Percentiles rank a stretch among this genome's conserved stretches.
phyloP scores from a whole-genome alignment of 352 stramenopile species.

The Pythium chondricola region DNA sequence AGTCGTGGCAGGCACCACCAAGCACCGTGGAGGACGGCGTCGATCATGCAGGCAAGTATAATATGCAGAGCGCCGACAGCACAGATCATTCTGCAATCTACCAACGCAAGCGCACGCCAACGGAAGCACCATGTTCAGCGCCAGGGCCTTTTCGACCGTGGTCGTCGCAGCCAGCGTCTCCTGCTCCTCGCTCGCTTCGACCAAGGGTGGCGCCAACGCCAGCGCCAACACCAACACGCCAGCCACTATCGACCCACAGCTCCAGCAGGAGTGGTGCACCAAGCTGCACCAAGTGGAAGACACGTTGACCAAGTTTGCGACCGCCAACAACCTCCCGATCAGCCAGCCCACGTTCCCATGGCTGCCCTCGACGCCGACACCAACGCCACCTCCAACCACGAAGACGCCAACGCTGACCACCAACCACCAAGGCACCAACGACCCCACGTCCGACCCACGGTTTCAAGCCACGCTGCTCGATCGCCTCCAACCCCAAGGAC shows the following conservation, averaged over 20 bases:
- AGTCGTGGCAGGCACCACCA: too few relatives aligned
- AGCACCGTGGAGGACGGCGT: too few relatives aligned
- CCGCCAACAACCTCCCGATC: constrained; percentile 7
- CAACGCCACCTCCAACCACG: constrained; percentile 1
- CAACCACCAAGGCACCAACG: background rate
- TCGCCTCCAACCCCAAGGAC: constrained; percentile 1
- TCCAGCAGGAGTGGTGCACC: constrained; percentile 1
- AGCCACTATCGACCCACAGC: background rate
- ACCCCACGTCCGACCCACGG: background rate
- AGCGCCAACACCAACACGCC: background rate
- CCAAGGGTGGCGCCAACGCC: background rate
- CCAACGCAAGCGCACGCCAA: too few relatives aligned
- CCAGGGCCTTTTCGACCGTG: background rate
- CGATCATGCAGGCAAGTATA: too few relatives aligned
- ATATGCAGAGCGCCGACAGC: too few relatives aligned
- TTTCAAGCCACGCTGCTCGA: constrained; percentile 9
- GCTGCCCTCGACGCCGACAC: background rate
- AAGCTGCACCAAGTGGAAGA: constrained; percentile 7
- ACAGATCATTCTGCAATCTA: too few relatives aligned
- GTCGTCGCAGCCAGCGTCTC: background rate
- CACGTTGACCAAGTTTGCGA: constrained; percentile 5
- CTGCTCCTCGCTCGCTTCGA: too few relatives aligned
- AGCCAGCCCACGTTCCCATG: constrained; percentile 4
- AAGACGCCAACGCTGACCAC: background rate
- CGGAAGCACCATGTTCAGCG: background rate